Evolutionary conservation across 148 eudicot species (phyloP), one percentile per base, ranked within the genome.

Genomic region (Fagopyrum tataricum): DNA sequence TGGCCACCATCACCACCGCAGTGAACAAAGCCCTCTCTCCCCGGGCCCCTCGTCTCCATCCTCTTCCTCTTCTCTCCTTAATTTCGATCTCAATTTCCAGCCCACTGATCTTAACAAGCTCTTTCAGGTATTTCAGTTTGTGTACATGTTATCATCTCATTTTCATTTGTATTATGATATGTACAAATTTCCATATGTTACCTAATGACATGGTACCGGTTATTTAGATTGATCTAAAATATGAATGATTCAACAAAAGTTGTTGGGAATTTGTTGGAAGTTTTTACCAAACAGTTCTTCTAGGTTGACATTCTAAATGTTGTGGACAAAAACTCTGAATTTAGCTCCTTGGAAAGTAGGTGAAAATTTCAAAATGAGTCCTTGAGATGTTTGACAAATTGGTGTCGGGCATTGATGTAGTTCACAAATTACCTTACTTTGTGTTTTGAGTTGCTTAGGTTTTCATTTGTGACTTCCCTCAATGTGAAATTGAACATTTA

Each of bases 101-200:
- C 84, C 92, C 8, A 78, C 89, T 21, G 79, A 84, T 79, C 89
- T 91, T 74, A 73, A 87, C 80, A 75, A 72, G 39, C 83, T 88
- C 73, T 88, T 87, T 76, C 91, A 91, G 96, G 96, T 90, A n/a
- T 48, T 42, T 24, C 26, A 18, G 7, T 37, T 44, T 51, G 24
- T 12, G 7, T n/a, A 13, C 0, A 0, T 72, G 15, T 4, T 31
- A 17, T 61, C 47, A n/a, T 47, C 42, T 37, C 9, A 4, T 64
- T 64, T 71, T 9, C 1, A 39, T 74, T 62, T 44, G 10, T 9
- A 67, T 18, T 13, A 24, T 4, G 12, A 11, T 10, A 21, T 24
- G 18, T 18, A 20, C 21, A 53, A 24, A 12, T 49, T 73, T 23
- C 12, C 39, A 59, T 0, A 14, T 59, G 12, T 15, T 59, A 24